These are phyloP conservation scores for Silene coronaria DNA, from an alignment of 179 eudicot species.

Conservation along the genomic window DNA sequence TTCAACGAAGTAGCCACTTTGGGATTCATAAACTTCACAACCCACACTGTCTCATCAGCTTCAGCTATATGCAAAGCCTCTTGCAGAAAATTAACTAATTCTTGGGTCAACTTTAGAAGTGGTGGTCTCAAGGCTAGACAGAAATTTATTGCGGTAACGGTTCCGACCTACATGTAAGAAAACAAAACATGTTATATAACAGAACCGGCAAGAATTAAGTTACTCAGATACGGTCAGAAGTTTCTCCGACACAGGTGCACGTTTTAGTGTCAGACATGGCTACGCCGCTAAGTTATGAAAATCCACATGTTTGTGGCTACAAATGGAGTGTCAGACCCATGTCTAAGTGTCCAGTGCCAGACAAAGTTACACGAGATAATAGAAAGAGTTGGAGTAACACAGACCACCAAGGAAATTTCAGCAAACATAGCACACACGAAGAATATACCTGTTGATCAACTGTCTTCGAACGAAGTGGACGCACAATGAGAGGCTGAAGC, in stretches of 20 bases:
- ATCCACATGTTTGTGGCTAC: not conserved
- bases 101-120: constrained; percentile 86
- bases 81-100: constrained; percentile 78
- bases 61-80: constrained; percentile 97
- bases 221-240: not conserved
- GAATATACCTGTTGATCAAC: constrained; percentile 90
- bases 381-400: not conserved
- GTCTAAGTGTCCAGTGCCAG: not conserved
- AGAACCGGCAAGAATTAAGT: not conserved
- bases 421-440: constrained; percentile 11
- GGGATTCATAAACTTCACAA: constrained; percentile 82
- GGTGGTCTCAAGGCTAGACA: constrained; percentile 99
- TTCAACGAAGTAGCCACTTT: constrained; percentile 79
- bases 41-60: constrained; percentile 94
- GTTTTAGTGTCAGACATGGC: not conserved
- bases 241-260: not conserved
- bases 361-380: not conserved
- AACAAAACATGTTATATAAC: not conserved
- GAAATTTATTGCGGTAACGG: constrained; percentile 91
- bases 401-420: not conserved
- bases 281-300: not conserved
- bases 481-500: constrained; percentile 81
- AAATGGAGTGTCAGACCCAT: not conserved
- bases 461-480: constrained; percentile 84
- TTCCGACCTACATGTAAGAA: constrained; percentile 63